Conservation (phyloP, 495 filamentous ascomycete species). For the Penicillium bialowiezense region DNA sequence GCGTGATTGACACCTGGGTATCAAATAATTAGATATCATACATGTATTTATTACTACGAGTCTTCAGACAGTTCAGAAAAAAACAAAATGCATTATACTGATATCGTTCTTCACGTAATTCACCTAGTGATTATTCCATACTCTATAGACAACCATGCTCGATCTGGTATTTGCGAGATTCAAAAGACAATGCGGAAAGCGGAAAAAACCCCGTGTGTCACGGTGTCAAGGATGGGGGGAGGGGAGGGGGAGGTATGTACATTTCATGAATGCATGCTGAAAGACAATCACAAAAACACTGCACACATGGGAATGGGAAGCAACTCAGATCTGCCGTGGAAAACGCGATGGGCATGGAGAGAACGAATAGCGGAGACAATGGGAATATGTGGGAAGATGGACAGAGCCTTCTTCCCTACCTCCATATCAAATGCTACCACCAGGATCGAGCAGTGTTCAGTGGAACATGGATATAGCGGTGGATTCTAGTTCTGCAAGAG, state of each 20-base stretch:
- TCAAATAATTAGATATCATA: too few relatives aligned
- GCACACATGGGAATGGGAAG: slow-evolving; percentile 10
- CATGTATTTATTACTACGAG: too few relatives aligned
- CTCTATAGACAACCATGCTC: slow-evolving; percentile 37
- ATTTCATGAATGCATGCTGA: slow-evolving; percentile 36
- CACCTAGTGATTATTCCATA: slow-evolving; percentile 32
- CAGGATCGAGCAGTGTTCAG: slow-evolving; percentile 9
- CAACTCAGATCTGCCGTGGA: slow-evolving; percentile 10
- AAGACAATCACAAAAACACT: slow-evolving; percentile 17
- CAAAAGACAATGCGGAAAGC: slow-evolving; percentile 20
- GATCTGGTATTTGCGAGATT: slow-evolving; percentile 32
- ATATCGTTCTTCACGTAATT: slow-evolving; percentile 31
- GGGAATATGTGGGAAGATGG: slow-evolving; percentile 5
- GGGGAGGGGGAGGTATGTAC: slow-evolving; percentile 34
- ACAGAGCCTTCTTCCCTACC: slow-evolving; percentile 13
- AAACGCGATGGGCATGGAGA: slow-evolving; percentile 11
- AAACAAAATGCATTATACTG: slow-evolving; percentile 24
- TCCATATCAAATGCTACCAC: slow-evolving; percentile 8
- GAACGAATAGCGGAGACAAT: slow-evolving; percentile 10
- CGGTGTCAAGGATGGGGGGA: slow-evolving; percentile 9
- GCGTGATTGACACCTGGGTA: too few relatives aligned
- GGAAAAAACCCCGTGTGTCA: slow-evolving; percentile 15
- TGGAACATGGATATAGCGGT: background rate
- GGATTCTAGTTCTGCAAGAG: background rate
- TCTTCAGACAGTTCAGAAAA: background rate